Evolutionary conservation across 1,284 basidiomycete species (phyloP).

Genomic region (Omphalotus olearius): DNA sequence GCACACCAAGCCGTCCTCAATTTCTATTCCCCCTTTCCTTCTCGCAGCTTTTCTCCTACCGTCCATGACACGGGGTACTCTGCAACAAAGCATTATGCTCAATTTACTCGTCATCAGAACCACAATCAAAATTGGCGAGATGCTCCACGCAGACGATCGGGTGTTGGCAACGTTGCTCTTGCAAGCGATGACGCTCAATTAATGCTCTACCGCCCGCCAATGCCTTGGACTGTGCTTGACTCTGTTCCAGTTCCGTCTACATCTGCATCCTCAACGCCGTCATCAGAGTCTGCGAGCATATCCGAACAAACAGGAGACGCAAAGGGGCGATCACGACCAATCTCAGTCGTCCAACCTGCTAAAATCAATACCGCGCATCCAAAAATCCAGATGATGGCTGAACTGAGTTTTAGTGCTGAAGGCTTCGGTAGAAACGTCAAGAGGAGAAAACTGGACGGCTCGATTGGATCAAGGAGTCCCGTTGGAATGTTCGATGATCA

Average conservation of each 20-base stretch:
- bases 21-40: background rate
- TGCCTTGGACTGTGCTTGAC: conserved; percentile 30
- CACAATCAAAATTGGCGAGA: background rate
- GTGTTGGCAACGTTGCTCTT: background rate
- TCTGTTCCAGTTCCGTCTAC: background rate
- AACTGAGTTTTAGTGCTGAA: background rate
- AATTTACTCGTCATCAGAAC: background rate
- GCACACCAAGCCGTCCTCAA: background rate
- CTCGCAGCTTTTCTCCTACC: background rate
- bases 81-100: background rate
- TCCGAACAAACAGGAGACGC: background rate
- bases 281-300: background rate
- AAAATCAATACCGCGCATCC: background rate
- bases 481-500: no score
- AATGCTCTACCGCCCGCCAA: conserved; percentile 42
- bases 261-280: background rate
- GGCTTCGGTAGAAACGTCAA: no score
- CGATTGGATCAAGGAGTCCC: no score
- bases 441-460: no score
- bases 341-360: background rate
- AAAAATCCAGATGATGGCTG: conserved; percentile 3
- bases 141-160: background rate
- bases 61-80: background rate
- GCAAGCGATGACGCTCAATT: conserved; percentile 16
- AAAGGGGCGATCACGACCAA: background rate